Base-by-base conservation (phyloP, 768 basidiomycete genomes). In the Pilatotrama ljubarskyi region DNA sequence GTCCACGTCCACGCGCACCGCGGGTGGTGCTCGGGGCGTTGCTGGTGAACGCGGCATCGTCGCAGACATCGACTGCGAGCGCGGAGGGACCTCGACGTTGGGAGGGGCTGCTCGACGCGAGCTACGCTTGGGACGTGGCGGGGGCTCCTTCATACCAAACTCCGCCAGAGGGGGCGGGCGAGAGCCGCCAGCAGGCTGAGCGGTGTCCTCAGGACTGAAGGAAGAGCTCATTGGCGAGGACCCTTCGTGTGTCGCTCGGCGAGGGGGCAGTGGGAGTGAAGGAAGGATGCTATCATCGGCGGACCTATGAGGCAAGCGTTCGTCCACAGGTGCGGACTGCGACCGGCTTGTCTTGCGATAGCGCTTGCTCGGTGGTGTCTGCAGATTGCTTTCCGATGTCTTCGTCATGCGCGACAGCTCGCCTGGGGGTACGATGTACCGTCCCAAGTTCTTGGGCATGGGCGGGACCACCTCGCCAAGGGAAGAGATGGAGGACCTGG, bases 401-500 rank as follows among this genome's bases (percentile, higher is more conserved):
- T 51, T 56, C 20, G 52, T 73, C 70, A 49, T 82, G 68, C 43
- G 26, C 74, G 73, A n/a, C 20, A 87, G 74, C 64, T 87, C 84
- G 17, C 74, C 75, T 0, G 85, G 86, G 0, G 84, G 72, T 17
- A 87, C 68, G 66, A 87, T 87, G 61, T 82, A 81, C 55, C 79
- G 77, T 1, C 68, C 66, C 7, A 75, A 65, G 72, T 1, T 77
- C 51, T 46, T 69, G 5, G 81, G 80, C 43, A 78, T 43, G 2
- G 79, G 81, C 1, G 81, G 64, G 0, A 69, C 62, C 24, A 77
- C 76, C 4, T 79, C 80, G 0, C 78, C 80, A 40, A 77, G 79
- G 2, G 88, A 88, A 0, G 87, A 84, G 0, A 80, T 69, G 0
- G 86, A 87, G 0, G 86, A 87, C 10, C 78, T 77, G 0, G 77